Base-by-base conservation (phyloP, 1,139 yeast genomes). In the Debaryomyces psychrophilus region DNA sequence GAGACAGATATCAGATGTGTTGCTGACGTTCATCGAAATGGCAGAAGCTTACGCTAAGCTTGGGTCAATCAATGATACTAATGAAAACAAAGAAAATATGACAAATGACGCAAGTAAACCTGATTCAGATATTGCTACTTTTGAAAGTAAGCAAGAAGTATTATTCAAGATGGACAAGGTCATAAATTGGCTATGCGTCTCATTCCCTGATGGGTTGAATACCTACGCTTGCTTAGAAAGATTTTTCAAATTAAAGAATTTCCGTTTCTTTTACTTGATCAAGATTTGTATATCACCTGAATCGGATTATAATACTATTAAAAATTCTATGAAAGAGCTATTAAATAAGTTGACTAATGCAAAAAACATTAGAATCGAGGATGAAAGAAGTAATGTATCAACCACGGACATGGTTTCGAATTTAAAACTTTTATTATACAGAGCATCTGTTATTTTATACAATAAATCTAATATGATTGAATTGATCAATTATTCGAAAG, bases 401-500 rank as follows among this genome's bases (percentile, higher is more conserved):
- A 64, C 81, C 0, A 68, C 69, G 14, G 83, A 81, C 43, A 73
- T 85, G 72, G 70, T 75, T 2, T 64, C 69, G 0, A 76, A 78
- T 18, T 67, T 88, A 50, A 79, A 80, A 50, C 64, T 85, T 5
- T 59, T 90, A 27, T 57, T 87, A 34, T 81, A 82, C 53, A 73
- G 96, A 49, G 67, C 86, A 0, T 77, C 93, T 0, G 76, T 81
- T 31, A 67, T 86, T 15, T 59, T 85, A 20, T 85, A 78, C 64
- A 90, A 90, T 64, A 77, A 79, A 54, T 79, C 88, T 26, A 87
- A 83, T 54, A 73, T 89, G 23, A 67, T 77, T 0, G 74, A 79
- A 27, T 65, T 89, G 25, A 67, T 87, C 20, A 72, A 71, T 26
- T 60, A 72, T 25, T 71, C 83, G 5, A 74, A 73, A 44, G 70